Base-by-base conservation (phyloP, 345 rosid species). In the Gossypioides kirkii region DNA sequence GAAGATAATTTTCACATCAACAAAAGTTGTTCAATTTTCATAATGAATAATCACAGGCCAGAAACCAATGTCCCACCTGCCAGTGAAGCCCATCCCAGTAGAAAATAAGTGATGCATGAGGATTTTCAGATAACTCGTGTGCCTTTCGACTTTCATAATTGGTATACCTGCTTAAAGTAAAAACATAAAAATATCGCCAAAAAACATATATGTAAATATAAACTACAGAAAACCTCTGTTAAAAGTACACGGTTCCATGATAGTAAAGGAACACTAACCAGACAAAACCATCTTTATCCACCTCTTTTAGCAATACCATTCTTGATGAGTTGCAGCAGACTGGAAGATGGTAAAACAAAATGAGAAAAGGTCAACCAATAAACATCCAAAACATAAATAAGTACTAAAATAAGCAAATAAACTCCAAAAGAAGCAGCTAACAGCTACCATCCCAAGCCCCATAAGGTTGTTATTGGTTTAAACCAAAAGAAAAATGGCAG, bases 141-240 rank as follows among this genome's bases (percentile, higher is more conserved):
- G 93, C 94, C 81, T 95, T 95, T 69, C 68, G 82, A 77, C 98
- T 92, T 76, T 80, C 98, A 76, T 91, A 92, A 81, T 95, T 95
- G 72, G 97, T 92, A 77, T 84, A 95, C 97, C 98, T 92, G 70
- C 68, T 82, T 49, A 36, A 26, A 50, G 70, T 41, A 41, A 46
- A 62, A 52, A 71, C 67, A 38, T 61, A 61, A 80, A 13, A 74
- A 59, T 60, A 66, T 47, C 43, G 68, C 61, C 32, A 72, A 59
- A 26, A 68, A 71, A 32, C 38, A 32, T 32, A 5, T 9, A 17
- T 70, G 49, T 63, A 32, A 32, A 32, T 32, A 32, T 4, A 32
- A 32, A 32, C 38, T 32, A 32, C 38, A 32, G 38, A 32, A 32
- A 32, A 32, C 7, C 1, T 6, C 38, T 5, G 7, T 32, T 32